phyloP scores from a whole-genome alignment of 192 early-diverging fungal species.

The Backusella psychrophila region DNA sequence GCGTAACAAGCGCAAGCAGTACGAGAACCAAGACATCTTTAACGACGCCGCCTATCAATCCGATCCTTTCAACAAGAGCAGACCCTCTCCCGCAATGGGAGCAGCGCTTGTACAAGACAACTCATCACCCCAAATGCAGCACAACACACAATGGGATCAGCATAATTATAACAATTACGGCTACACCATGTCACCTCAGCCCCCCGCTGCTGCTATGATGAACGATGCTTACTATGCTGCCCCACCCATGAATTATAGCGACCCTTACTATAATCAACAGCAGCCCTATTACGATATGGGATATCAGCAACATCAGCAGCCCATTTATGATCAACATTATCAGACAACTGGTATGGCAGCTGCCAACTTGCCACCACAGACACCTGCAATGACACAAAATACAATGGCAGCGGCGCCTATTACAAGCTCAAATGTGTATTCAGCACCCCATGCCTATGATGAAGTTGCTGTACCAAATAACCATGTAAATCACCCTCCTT shows the following conservation, averaged over 20 bases:
- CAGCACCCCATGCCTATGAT: not conserved
- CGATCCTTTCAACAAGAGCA: not conserved
- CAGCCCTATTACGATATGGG: not conserved
- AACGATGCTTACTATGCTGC: constrained; percentile 5
- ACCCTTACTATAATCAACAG: constrained; percentile 1
- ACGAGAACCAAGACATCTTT: not conserved
- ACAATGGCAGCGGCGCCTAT: not conserved
- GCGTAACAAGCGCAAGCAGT: constrained; percentile 7
- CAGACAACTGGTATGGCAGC: not conserved
- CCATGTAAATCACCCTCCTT: not conserved
- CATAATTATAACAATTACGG: not conserved
- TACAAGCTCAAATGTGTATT: not conserved
- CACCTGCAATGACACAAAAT: not conserved
- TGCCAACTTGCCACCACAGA: not conserved
- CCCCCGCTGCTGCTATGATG: not conserved
- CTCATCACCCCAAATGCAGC: not conserved
- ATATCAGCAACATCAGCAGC: not conserved
- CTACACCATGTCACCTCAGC: not conserved
- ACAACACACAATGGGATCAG: not conserved
- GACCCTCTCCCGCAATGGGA: not conserved
- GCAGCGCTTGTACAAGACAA: not conserved
- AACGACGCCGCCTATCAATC: not conserved
- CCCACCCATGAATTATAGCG: not conserved
- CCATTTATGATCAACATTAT: not conserved
- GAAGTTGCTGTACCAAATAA: not conserved